phyloP scores from a whole-genome alignment of 768 basidiomycete species.

The Cystobasidium onofrii region DNA sequence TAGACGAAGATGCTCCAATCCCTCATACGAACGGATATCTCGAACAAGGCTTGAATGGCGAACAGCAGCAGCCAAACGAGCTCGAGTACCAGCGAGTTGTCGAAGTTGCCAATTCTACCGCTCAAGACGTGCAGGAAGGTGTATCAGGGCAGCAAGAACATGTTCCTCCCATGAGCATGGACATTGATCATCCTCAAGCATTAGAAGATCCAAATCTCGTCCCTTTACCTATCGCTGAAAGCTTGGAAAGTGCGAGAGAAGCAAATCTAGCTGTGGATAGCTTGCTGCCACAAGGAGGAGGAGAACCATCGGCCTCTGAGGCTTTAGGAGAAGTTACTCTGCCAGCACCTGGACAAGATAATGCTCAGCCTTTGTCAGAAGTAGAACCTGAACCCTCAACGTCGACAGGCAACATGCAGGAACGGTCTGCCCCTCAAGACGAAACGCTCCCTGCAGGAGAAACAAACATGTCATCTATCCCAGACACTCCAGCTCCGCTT shows the following conservation, averaged over 20 bases:
- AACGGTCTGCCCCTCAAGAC: neutral
- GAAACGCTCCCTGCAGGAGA: neutral
- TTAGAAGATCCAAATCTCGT: neutral
- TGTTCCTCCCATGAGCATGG: constrained; percentile 19
- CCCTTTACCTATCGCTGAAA: neutral
- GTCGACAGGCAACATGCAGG: neutral
- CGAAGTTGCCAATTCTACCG: neutral
- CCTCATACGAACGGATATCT: neutral
- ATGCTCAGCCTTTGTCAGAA: neutral
- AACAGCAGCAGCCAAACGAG: neutral
- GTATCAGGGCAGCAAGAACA: neutral
- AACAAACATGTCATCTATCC: constrained; percentile 1
- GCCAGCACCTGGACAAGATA: neutral
- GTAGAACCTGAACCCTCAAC: neutral
- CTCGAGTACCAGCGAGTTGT: neutral
- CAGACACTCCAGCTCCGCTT: constrained; percentile 18
- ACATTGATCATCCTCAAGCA: constrained; percentile 25
- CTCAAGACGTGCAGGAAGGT: neutral
- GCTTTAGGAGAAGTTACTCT: neutral
- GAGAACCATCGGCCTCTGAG: neutral
- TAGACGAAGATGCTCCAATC: constrained; percentile 23
- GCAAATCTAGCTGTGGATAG: neutral
- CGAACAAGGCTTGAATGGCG: neutral
- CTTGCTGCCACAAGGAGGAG: no score
- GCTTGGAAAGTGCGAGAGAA: neutral